phyloP scores from a whole-genome alignment of 768 basidiomycete genomes.

The Candolleomyces eurysporus region DNA sequence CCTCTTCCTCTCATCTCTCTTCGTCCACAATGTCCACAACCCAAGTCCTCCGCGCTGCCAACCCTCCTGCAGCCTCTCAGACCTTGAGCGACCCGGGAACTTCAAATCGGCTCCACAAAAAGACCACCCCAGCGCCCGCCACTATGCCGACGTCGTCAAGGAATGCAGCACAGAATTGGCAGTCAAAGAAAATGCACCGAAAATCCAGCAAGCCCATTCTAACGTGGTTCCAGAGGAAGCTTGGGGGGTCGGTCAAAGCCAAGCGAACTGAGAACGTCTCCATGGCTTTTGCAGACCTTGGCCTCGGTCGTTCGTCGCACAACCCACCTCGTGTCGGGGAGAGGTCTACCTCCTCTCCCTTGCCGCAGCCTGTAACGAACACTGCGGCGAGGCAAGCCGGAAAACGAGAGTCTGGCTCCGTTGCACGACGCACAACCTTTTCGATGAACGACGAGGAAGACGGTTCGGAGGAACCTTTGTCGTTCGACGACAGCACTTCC shows the following conservation, averaged over 20 bases:
- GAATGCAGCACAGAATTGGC: constrained; percentile 30
- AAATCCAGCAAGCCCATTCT: constrained; percentile 83
- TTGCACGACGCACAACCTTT: constrained; percentile 51
- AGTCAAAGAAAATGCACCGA: constrained; percentile 61
- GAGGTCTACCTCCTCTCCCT: constrained; percentile 44
- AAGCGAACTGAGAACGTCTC: constrained; percentile 47
- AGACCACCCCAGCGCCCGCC: background rate
- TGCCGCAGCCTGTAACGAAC: constrained; percentile 27
- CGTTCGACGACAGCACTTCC: constrained; percentile 40
- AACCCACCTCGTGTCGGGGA: constrained; percentile 33
- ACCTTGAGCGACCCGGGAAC: background rate
- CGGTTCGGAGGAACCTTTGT: constrained; percentile 33
- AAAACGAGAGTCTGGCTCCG: constrained; percentile 29
- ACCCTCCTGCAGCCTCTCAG: background rate
- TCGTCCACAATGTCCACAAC: constrained; percentile 5
- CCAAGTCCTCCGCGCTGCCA: constrained; percentile 1
- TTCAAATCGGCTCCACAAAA: background rate
- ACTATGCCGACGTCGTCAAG: constrained; percentile 13
- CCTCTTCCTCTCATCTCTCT: background rate
- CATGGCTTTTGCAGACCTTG: constrained; percentile 28
- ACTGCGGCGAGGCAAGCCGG: constrained; percentile 28
- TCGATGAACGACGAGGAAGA: constrained; percentile 61
- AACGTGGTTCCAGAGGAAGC: constrained; percentile 87
- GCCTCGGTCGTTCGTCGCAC: constrained; percentile 29
- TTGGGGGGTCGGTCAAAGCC: constrained; percentile 63